Percentiles rank a stretch among this genome's conserved stretches.
Conservation (phyloP, 2,329 filamentous ascomycete species). For the Pseudocercospora pini-densiflorae region DNA sequence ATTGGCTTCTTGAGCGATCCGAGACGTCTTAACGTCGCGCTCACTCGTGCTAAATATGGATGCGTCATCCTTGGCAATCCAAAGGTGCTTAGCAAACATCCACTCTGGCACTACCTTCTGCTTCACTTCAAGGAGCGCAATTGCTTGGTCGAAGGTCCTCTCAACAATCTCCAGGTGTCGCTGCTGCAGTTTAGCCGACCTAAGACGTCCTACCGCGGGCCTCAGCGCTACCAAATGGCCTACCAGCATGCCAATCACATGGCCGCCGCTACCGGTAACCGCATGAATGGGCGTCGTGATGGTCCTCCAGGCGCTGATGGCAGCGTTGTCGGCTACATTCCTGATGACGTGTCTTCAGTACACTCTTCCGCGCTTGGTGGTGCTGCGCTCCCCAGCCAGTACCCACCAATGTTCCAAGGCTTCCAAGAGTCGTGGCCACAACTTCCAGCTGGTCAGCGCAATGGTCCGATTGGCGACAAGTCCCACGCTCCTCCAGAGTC, state of each 20-base stretch:
- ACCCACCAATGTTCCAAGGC: slow-evolving; percentile 92
- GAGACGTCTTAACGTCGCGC: slow-evolving; percentile 92
- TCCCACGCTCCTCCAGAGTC: slow-evolving; percentile 54
- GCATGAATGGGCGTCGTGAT: slow-evolving; percentile 56
- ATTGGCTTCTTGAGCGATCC: slow-evolving; percentile 99
- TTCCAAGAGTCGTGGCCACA: slow-evolving; percentile 92
- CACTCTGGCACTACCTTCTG: slow-evolving; percentile 93
- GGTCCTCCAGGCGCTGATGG: slow-evolving; percentile 68
- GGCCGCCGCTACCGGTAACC: slow-evolving; percentile 52
- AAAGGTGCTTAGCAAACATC: slow-evolving; percentile 96
- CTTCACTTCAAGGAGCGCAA: slow-evolving; percentile 97
- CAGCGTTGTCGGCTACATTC: slow-evolving; percentile 93
- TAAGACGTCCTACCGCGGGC: slow-evolving; percentile 87
- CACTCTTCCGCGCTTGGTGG: slow-evolving; percentile 85
- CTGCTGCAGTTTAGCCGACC: slow-evolving; percentile 93
- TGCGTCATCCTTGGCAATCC: slow-evolving; percentile 96
- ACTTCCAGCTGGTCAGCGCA: slow-evolving; percentile 68
- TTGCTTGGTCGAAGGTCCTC: slow-evolving; percentile 91
- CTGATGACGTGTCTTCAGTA: slow-evolving; percentile 94
- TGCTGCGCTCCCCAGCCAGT: slow-evolving; percentile 69
- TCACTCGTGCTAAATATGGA: slow-evolving; percentile 96
- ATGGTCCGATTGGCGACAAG: slow-evolving; percentile 57
- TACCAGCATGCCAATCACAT: slow-evolving; percentile 69
- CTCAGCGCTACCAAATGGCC: slow-evolving; percentile 83
- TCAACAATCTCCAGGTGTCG: slow-evolving; percentile 95